Conservation (phyloP, 495 filamentous ascomycete species). For the Astrothelium macrocarpum region DNA sequence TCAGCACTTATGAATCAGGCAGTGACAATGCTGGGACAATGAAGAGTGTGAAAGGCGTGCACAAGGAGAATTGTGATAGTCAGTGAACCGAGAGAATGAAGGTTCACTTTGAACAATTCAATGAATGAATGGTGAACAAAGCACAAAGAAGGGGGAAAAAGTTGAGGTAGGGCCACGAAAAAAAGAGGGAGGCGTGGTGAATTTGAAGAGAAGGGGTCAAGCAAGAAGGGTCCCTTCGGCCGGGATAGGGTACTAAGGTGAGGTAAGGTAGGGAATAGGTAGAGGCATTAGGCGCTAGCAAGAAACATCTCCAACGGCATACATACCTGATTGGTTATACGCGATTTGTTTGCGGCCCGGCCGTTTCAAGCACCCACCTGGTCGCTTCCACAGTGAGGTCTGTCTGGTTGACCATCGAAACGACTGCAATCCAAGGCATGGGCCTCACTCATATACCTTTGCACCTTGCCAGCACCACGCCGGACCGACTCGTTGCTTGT, state of each 20-base stretch:
- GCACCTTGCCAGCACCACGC: background rate
- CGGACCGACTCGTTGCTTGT: background rate
- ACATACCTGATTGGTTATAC: background rate
- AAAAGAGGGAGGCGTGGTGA: background rate
- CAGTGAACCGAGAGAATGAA: slow-evolving; percentile 5
- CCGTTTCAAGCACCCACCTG: slow-evolving; percentile 5
- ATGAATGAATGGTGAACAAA: slow-evolving; percentile 1
- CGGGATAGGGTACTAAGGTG: background rate
- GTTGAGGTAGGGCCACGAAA: background rate
- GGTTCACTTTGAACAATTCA: background rate
- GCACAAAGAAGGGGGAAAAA: background rate
- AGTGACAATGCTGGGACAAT: background rate
- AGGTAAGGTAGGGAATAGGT: background rate
- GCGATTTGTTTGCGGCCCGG: slow-evolving; percentile 1
- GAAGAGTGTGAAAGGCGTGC: background rate
- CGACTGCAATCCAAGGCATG: background rate
- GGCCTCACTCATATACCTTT: background rate
- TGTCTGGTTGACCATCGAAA: slow-evolving; percentile 2
- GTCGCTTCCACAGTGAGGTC: background rate
- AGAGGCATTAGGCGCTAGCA: background rate
- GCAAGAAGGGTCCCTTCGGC: background rate
- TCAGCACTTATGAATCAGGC: background rate
- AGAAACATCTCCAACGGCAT: background rate
- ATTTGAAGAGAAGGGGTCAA: slow-evolving; percentile 4
- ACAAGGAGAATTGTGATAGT: too few species aligned